A percentile compares a stretch with the other conserved stretches of the same genome.
Conservation (phyloP, 768 basidiomycete species). For the Nevesoporus exiguus region DNA sequence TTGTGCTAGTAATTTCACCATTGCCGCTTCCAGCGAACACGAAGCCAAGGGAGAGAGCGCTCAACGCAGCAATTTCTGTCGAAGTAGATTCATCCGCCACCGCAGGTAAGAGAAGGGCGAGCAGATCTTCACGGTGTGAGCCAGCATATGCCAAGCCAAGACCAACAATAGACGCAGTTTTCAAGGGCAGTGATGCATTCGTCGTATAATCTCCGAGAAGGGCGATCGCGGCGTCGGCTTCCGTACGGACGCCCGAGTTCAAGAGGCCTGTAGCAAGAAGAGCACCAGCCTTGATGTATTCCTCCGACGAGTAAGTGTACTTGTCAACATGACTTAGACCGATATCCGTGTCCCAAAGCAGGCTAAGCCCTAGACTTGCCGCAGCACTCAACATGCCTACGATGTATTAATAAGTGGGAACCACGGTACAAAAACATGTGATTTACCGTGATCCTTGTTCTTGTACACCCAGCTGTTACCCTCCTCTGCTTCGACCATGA, state of each 20-base stretch:
- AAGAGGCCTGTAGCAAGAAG: slow-evolving; percentile 92
- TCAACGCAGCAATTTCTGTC: slow-evolving; percentile 86
- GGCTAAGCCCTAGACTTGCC: slow-evolving; percentile 87
- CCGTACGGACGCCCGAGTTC: slow-evolving; percentile 72
- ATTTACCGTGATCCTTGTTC: slow-evolving; percentile 94
- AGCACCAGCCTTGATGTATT: slow-evolving; percentile 97
- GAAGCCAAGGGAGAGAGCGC: slow-evolving; percentile 88
- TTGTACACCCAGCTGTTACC: slow-evolving; percentile 99
- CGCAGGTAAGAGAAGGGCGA: slow-evolving; percentile 71
- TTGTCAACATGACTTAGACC: slow-evolving; percentile 95
- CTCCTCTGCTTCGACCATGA: slow-evolving; percentile 96
- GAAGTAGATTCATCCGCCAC: slow-evolving; percentile 77
- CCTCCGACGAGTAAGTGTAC: slow-evolving; percentile 94
- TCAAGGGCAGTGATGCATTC: slow-evolving; percentile 79
- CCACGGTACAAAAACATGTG: neutral
- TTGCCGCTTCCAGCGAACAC: slow-evolving; percentile 94
- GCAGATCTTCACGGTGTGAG: slow-evolving; percentile 84
- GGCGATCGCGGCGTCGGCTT: slow-evolving; percentile 88
- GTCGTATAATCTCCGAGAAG: slow-evolving; percentile 88
- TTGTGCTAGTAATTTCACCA: slow-evolving; percentile 85
- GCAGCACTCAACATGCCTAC: slow-evolving; percentile 94
- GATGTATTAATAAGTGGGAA: slow-evolving; percentile 2
- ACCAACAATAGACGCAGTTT: slow-evolving; percentile 78
- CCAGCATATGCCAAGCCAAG: slow-evolving; percentile 93
- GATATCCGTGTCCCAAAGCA: slow-evolving; percentile 95